Conservation (phyloP, 1,139 yeast species). For the Meyerozyma sp. region DNA sequence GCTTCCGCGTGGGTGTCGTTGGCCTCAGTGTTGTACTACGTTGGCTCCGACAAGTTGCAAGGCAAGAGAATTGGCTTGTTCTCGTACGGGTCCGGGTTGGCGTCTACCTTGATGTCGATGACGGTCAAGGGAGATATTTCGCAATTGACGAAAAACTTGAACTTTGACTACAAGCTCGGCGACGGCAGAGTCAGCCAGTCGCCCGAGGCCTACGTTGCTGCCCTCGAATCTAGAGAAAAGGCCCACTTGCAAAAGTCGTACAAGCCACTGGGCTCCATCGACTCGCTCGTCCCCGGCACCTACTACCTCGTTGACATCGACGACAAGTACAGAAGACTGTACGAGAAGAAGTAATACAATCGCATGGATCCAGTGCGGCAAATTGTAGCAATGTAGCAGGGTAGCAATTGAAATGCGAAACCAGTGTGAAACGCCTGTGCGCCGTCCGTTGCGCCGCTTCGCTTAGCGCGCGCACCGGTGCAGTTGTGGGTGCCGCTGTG, state of each 20-base stretch:
- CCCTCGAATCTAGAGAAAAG: slow-evolving; percentile 81
- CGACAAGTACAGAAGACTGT: slow-evolving; percentile 83
- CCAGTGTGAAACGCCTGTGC: too few species aligned
- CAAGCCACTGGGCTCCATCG: slow-evolving; percentile 76
- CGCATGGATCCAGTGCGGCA: too few species aligned
- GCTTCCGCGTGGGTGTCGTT: slow-evolving; percentile 90
- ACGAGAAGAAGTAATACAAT: slow-evolving; percentile 44
- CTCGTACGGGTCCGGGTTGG: slow-evolving; percentile 98
- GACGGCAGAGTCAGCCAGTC: slow-evolving; percentile 60
- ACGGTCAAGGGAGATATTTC: slow-evolving; percentile 79
- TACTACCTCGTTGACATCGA: slow-evolving; percentile 83
- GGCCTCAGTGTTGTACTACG: slow-evolving; percentile 72
- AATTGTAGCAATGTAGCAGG: too few species aligned
- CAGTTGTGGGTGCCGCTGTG: too few species aligned
- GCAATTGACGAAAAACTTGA: slow-evolving; percentile 57
- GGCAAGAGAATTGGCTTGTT: slow-evolving; percentile 86
- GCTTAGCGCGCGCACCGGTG: too few species aligned
- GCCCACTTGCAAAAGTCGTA: slow-evolving; percentile 77
- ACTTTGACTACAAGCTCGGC: slow-evolving; percentile 62
- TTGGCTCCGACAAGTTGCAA: slow-evolving; percentile 68
- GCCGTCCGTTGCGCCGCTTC: too few species aligned
- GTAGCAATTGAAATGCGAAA: background rate
- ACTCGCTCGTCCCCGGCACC: slow-evolving; percentile 65
- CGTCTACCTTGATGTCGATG: slow-evolving; percentile 81
- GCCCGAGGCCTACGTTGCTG: slow-evolving; percentile 78